A percentile compares a stretch with the other conserved stretches of the same genome.
Evolutionary conservation across 169 alveolate species (phyloP).

Genomic region (Plasmodium fragile): DNA sequence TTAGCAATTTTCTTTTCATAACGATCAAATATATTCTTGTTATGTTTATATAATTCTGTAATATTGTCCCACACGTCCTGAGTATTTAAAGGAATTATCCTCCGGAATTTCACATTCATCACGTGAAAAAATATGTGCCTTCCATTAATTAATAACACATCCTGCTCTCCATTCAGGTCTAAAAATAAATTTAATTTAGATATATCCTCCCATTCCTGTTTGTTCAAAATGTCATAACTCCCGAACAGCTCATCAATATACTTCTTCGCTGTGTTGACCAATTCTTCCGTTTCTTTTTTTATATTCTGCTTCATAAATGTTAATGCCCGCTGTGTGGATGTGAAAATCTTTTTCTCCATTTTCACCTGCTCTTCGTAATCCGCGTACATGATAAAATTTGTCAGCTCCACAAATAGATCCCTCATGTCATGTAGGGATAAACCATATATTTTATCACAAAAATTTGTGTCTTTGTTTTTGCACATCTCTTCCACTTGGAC

Average conservation of each 20-base stretch:
- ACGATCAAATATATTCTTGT: background rate
- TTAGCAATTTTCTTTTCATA: conserved; percentile 4
- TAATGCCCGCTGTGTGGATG: background rate
- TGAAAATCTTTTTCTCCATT: background rate
- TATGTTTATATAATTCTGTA: background rate
- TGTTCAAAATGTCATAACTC: background rate
- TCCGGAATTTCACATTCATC: background rate
- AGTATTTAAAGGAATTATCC: background rate
- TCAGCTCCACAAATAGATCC: conserved; percentile 4
- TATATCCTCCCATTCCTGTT: background rate
- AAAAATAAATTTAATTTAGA: conserved; percentile 7
- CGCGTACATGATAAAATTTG: background rate
- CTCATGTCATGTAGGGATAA: background rate
- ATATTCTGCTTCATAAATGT: conserved; percentile 14
- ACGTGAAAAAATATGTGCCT: conserved; percentile 1
- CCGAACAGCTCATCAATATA: conserved; percentile 5
- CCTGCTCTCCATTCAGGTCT: conserved; percentile 17
- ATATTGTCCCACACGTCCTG: background rate
- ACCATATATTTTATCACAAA: conserved; percentile 6
- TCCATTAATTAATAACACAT: conserved; percentile 2
- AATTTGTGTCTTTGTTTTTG: background rate
- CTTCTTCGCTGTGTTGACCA: background rate
- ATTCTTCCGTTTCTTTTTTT: background rate
- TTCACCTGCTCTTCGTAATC: conserved; percentile 10
- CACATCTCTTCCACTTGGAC: conserved; percentile 7